Percentiles rank a stretch among this genome's conserved stretches.
phyloP scores from a whole-genome alignment of 2,329 filamentous ascomycete species.

The Penicillium sp. region DNA sequence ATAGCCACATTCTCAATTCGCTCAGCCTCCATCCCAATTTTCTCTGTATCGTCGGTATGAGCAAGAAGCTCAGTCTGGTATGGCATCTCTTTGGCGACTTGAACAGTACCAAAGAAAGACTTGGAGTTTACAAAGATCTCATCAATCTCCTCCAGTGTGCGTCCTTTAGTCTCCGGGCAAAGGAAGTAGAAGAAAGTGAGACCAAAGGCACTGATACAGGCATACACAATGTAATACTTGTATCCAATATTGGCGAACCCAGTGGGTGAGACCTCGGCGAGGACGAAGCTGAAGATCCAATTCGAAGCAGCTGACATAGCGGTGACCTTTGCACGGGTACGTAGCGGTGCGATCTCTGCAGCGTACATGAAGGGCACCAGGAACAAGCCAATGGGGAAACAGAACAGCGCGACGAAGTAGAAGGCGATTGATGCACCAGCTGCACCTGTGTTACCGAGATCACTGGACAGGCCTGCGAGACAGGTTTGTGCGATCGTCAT shows the following conservation, averaged over 20 bases:
- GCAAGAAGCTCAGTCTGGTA: slow-evolving; percentile 16
- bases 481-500: slow-evolving; percentile 18
- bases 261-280: slow-evolving; percentile 38
- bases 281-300: slow-evolving; percentile 41
- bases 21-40: neutral
- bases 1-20: neutral
- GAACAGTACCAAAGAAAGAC: slow-evolving; percentile 27
- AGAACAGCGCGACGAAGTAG: slow-evolving; percentile 61
- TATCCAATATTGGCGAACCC: slow-evolving; percentile 50
- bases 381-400: slow-evolving; percentile 60
- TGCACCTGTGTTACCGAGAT: slow-evolving; percentile 42
- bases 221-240: slow-evolving; percentile 46
- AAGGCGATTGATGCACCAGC: slow-evolving; percentile 56
- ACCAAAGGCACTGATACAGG: slow-evolving; percentile 38
- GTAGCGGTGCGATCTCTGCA: slow-evolving; percentile 53
- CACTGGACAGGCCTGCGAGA: slow-evolving; percentile 16
- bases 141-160: slow-evolving; percentile 40
- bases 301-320: slow-evolving; percentile 53
- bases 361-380: slow-evolving; percentile 62
- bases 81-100: slow-evolving; percentile 18
- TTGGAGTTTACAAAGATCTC: slow-evolving; percentile 35
- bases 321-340: slow-evolving; percentile 50
- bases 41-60: slow-evolving; percentile 1
- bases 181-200: slow-evolving; percentile 33
- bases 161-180: slow-evolving; percentile 40